Evolutionary conservation across 352 stramenopile species (phyloP).

Genomic region (Phytopythium delawarense): DNA sequence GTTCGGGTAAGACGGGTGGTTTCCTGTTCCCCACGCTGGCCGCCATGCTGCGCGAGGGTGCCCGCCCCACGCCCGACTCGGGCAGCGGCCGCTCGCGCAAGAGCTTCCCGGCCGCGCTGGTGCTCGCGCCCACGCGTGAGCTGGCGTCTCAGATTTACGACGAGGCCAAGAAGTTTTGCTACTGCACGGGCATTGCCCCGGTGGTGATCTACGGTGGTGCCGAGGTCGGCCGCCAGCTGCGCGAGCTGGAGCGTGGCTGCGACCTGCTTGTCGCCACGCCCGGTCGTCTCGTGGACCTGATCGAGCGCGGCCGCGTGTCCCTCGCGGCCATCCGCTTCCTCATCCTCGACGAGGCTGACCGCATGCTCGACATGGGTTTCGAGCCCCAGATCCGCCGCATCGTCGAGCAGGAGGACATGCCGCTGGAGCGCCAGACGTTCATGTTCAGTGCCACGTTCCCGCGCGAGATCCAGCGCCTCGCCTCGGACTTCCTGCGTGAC

Average conservation of each 20-base stretch:
- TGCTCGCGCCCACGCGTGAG: conserved; percentile 94
- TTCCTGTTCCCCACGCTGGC: conserved; percentile 97
- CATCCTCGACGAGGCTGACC: conserved; percentile 99
- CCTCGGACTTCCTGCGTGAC: conserved; percentile 97
- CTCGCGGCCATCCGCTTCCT: conserved; percentile 92
- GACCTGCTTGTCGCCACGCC: conserved; percentile 98
- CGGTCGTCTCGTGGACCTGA: conserved; percentile 95
- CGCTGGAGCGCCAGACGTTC: conserved; percentile 96
- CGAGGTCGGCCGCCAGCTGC: conserved; percentile 85
- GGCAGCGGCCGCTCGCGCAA: conserved; percentile 69
- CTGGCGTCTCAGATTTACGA: conserved; percentile 95
- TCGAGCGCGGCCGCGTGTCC: conserved; percentile 92
- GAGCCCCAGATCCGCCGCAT: conserved; percentile 99
- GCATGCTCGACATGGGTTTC: conserved; percentile 99
- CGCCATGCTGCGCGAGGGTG: conserved; percentile 90
- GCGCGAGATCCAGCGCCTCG: conserved; percentile 94
- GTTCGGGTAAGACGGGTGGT: conserved; percentile 95
- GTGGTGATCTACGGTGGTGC: conserved; percentile 95
- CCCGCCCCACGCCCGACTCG: conserved; percentile 36
- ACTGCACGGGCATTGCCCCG: conserved; percentile 92
- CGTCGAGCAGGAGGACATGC: conserved; percentile 98
- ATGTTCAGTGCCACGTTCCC: conserved; percentile 99
- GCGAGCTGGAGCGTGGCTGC: conserved; percentile 88
- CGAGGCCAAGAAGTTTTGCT: conserved; percentile 96
- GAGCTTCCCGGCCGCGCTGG: conserved; percentile 89